Evolutionary conservation across 129 eudicot genomes (phyloP), one percentile per base, ranked within the genome.

Genomic region (Logfia minima): DNA sequence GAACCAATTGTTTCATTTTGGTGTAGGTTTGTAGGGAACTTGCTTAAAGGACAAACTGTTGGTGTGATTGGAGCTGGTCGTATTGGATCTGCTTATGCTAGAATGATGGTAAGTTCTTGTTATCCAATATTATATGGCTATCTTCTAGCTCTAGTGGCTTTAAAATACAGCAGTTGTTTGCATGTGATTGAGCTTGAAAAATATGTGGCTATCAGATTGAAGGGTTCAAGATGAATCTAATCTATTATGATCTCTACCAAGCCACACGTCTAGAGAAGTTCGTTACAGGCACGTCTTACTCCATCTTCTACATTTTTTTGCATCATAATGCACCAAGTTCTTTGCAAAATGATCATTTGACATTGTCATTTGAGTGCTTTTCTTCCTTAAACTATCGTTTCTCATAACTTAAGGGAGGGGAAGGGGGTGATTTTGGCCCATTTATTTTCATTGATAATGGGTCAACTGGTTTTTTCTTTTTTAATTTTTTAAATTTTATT

Each of bases 1-100:
- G 24, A 6, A 28, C 66, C 72, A 69, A 31, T 72, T 14, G 60
- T 18, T 72, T 19, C 21, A 18, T 67, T 31, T 26, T 45, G 41
- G 37, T 68, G 37, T 79, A 94, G 98, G 82, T 94, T 94, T 83
- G 98, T 94, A 45, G 98, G 98, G 7, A 94, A 94, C 83, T 91
- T 94, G 87, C 98, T 94, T 11, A 94, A 91, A 81, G 98, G 98
- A 43, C 98, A 94, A 74, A 94, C 98, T 5, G 98, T 94, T 68
- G 98, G 98, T 61, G 97, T 94, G 59, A 94, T 94, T 86, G 98
- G 98, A 83, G 98, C 98, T 34, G 98, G 98, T 78, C 97, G 98
- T 21, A 94, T 94, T 66, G 98, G 98, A 79, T 94, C 97, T 73
- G 98, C 98, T 63, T 94, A 94, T 85, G 98, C 98, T 76, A 87